Evolutionary conservation across 2,329 filamentous ascomycete genomes (phyloP).

Genomic region (Zarea fungicola): DNA sequence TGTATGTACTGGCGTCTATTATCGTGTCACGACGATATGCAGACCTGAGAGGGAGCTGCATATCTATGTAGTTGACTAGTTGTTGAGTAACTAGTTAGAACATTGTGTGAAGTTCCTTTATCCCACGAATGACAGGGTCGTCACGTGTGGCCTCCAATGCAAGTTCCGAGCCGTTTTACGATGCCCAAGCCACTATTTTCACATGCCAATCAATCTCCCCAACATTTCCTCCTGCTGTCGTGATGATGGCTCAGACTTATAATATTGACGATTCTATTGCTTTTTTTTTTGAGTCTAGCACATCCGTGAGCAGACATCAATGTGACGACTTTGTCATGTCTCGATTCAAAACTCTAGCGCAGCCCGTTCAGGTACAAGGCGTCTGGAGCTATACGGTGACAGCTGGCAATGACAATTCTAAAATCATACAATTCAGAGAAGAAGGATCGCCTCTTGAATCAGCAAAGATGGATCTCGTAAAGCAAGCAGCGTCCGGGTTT

Average conservation of each 20-base stretch:
- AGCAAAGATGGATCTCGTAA: slow-evolving; percentile 8
- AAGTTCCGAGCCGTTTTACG: too few species aligned
- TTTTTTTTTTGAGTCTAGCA: slow-evolving; percentile 13
- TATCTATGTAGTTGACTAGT: too few species aligned
- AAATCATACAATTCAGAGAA: slow-evolving; percentile 17
- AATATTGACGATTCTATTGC: slow-evolving; percentile 13
- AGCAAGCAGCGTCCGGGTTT: slow-evolving; percentile 3
- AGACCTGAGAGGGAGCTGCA: too few species aligned
- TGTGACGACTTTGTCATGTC: slow-evolving; percentile 16
- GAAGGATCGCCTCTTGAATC: slow-evolving; percentile 7
- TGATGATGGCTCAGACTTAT: slow-evolving; percentile 8
- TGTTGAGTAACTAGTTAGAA: too few species aligned
- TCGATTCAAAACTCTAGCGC: slow-evolving; percentile 10
- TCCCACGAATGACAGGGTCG: too few species aligned
- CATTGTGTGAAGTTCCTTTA: too few species aligned
- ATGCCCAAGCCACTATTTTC: too few species aligned
- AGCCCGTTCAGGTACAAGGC: slow-evolving; percentile 19
- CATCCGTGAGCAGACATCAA: slow-evolving; percentile 15
- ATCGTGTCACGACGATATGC: too few species aligned
- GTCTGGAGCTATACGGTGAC: slow-evolving; percentile 17
- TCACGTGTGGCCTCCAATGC: too few species aligned
- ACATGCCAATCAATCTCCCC: too few species aligned
- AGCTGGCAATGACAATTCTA: slow-evolving; percentile 8
- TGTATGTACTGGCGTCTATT: too few species aligned
- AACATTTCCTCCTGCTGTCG: too few species aligned